These are phyloP conservation scores for Nannizzia gypsea DNA, from an alignment of 2,329 filamentous ascomycete genomes.

Conservation along the genomic window DNA sequence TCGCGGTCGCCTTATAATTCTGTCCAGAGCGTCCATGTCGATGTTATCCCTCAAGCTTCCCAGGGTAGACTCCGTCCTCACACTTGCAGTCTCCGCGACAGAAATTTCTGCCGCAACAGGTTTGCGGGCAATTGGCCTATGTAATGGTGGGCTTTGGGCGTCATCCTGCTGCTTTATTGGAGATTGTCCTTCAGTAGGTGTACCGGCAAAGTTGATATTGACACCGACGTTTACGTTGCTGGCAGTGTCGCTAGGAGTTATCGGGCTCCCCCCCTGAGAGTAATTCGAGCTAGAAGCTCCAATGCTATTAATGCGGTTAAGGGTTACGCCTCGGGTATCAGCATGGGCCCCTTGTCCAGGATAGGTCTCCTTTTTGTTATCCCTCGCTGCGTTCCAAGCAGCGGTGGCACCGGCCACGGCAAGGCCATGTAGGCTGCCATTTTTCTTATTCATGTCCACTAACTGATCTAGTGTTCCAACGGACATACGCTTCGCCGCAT, in stretches of 20 bases:
- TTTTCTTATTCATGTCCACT: conserved; percentile 47
- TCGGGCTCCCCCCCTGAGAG: conserved; percentile 9
- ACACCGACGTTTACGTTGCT: background rate
- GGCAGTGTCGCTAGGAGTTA: conserved; percentile 3
- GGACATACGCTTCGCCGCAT: conserved; percentile 75
- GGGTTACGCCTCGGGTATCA: background rate
- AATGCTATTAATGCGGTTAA: conserved; percentile 13
- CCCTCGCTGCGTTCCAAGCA: conserved; percentile 25
- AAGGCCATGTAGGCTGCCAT: conserved; percentile 33
- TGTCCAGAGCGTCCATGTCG: conserved; percentile 41
- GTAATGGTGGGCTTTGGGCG: conserved; percentile 32
- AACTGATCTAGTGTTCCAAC: conserved; percentile 69
- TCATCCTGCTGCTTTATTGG: conserved; percentile 20
- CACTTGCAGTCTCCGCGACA: conserved; percentile 16
- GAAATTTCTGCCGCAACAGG: conserved; percentile 32
- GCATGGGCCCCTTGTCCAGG: background rate
- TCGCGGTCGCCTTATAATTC: conserved; percentile 27
- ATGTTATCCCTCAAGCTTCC: conserved; percentile 34
- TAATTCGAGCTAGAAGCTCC: conserved; percentile 6
- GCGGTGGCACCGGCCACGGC: conserved; percentile 29
- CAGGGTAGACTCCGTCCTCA: conserved; percentile 26
- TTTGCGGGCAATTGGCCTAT: conserved; percentile 28
- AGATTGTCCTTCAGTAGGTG: background rate
- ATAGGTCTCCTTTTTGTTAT: background rate
- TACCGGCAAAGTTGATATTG: background rate